Evolutionary conservation across 2,329 filamentous ascomycete species (phyloP).

Genomic region (Harringtonia aguacate): DNA sequence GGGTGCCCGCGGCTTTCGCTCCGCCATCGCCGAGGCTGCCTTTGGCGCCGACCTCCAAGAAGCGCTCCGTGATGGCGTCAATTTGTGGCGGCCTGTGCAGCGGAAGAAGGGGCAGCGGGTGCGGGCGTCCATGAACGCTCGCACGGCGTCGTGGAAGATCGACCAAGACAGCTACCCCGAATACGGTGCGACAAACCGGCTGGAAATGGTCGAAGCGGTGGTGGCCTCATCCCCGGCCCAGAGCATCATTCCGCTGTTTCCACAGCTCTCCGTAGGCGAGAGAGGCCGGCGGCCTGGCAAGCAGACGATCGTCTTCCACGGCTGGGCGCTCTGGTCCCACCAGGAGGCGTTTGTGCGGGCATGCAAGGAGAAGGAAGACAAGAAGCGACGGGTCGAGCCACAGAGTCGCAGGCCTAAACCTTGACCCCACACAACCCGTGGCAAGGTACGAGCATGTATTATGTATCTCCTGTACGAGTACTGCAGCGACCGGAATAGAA

Average conservation of each 20-base stretch:
- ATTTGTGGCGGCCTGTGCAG: neutral
- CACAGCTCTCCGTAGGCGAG: neutral
- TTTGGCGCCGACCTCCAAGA: neutral
- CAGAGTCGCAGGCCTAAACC: too few relatives aligned
- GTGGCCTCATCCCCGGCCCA: neutral
- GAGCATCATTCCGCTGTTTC: neutral
- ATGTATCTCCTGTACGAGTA: too few relatives aligned
- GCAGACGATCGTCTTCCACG: neutral
- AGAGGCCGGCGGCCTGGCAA: neutral
- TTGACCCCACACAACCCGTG: too few relatives aligned
- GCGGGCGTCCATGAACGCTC: too few relatives aligned
- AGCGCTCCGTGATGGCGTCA: neutral
- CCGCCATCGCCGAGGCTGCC: neutral
- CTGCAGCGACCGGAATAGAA: too few relatives aligned
- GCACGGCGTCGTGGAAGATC: too few relatives aligned
- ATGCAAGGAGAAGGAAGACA: too few relatives aligned
- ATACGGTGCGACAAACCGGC: too few relatives aligned
- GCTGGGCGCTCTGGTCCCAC: neutral
- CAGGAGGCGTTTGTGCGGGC: neutral
- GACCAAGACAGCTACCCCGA: too few relatives aligned
- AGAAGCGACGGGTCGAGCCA: too few relatives aligned
- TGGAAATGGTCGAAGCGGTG: neutral
- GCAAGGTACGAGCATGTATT: too few relatives aligned
- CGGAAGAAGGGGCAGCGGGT: too few relatives aligned
- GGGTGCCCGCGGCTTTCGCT: neutral